Evolutionary conservation across 352 stramenopile genomes (phyloP), one percentile per base, ranked within the genome.

Genomic region (Pythium brassicae): DNA sequence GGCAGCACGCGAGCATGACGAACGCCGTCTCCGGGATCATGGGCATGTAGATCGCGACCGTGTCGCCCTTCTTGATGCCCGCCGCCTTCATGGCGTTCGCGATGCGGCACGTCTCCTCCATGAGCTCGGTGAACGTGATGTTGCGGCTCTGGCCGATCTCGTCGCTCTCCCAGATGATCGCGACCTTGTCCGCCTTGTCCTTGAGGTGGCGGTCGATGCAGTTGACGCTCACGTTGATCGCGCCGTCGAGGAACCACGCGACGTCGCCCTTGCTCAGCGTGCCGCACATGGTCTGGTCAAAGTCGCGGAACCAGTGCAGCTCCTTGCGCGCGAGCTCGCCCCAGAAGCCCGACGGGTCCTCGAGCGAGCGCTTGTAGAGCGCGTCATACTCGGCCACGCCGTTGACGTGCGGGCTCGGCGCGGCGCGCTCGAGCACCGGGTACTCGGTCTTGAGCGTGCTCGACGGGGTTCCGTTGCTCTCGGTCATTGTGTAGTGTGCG

Each of bases 11-110:
- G 25, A 99, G 76, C 97, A 99, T 99, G 29, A 94, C 94, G 66
- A 98, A 97, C n/a, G 92, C 92, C 7, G 96, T 75, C 69, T 99
- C 96, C 9, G 96, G 96, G 50, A 99, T 97, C 97, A 99, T 99
- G 34, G 97, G 97, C 97, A 98, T 97, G 73, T 98, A 98, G 39
- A 98, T 75, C 17, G 89, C 96, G 10, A 98, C 92, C n/a, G 90
- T 77, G 80, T 98, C 90, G 0, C 92, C 92, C 60, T 94, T 69
- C 25, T 56, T 61, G 14, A 78, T 59, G 32, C 92, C 90, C 27
- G 66, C 68, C 14, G 63, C 55, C 40, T 90, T 83, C 37, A 98
- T 72, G 34, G 89, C 89, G 72, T 98, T 98, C 19, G 95, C 92
- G 65, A 98, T 91, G 32, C 90, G 69, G 53, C 74, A 97, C 14